Conservation (phyloP, 331 rosid genomes). For the Spiraea crenata region DNA sequence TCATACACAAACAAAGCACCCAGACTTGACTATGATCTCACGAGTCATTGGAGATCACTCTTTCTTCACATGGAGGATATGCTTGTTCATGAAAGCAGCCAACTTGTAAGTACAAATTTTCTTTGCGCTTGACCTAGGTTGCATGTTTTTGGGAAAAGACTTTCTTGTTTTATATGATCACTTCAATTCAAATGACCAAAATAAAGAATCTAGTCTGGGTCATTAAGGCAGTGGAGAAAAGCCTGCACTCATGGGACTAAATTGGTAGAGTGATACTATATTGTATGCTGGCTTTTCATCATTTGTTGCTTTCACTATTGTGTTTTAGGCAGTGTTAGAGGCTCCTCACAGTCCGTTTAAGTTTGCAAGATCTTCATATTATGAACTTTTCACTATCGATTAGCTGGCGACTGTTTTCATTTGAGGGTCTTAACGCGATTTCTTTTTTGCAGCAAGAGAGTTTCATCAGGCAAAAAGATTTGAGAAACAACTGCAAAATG, state of each 20-base stretch:
- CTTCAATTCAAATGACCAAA: not conserved
- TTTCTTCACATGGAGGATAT: constrained; percentile 66
- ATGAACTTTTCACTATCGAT: not conserved
- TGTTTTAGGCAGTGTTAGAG: not conserved
- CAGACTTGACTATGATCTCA: constrained; percentile 55
- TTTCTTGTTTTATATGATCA: not conserved
- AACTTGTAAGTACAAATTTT: constrained; percentile 63
- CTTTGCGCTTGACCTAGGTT: constrained; percentile 11
- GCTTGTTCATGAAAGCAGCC: constrained; percentile 54
- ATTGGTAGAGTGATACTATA: not conserved
- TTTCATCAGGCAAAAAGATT: constrained; percentile 47
- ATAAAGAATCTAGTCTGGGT: not conserved
- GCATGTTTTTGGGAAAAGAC: constrained; percentile 10
- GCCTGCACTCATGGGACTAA: not conserved
- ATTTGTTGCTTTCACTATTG: not conserved
- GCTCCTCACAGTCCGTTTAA: not conserved
- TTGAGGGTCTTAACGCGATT: constrained; percentile 12
- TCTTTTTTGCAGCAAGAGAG: constrained; percentile 57
- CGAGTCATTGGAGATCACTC: constrained; percentile 81
- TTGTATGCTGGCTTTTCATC: not conserved
- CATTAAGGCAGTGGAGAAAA: not conserved
- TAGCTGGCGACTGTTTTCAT: not conserved
- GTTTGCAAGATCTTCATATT: not conserved
- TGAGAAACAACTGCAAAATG: constrained; percentile 84
- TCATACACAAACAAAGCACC: constrained; percentile 35